phyloP scores from a whole-genome alignment of 495 filamentous ascomycete genomes.

The Hypoxylon crocopeplum region DNA sequence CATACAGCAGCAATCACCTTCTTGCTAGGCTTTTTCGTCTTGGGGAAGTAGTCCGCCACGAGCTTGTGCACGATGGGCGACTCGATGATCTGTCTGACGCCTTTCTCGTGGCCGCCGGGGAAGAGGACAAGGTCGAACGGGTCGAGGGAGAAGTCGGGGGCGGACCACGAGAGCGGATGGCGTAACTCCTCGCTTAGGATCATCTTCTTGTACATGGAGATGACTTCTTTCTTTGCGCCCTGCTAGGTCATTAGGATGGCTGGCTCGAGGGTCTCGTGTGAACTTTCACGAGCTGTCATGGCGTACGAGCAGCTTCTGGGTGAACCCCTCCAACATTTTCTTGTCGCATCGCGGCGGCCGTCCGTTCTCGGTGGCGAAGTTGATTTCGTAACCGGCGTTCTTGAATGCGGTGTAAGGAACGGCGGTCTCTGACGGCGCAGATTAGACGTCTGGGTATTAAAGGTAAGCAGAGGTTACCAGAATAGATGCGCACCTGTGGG shows the following conservation, averaged over 20 bases:
- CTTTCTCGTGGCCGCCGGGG: slow-evolving; percentile 62
- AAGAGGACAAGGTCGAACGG: slow-evolving; percentile 58
- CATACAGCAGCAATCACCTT: slow-evolving; percentile 59
- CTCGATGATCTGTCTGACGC: slow-evolving; percentile 59
- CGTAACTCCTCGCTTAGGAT: slow-evolving; percentile 48
- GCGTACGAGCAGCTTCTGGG: slow-evolving; percentile 59
- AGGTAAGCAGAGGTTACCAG: too few relatives aligned
- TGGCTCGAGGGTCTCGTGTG: background rate
- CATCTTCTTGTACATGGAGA: slow-evolving; percentile 54
- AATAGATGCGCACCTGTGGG: slow-evolving; percentile 59
- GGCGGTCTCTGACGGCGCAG: slow-evolving; percentile 52
- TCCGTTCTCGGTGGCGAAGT: slow-evolving; percentile 60
- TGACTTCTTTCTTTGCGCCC: slow-evolving; percentile 54
- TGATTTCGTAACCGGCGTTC: slow-evolving; percentile 55
- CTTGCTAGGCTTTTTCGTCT: slow-evolving; percentile 52
- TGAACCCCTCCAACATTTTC: slow-evolving; percentile 59
- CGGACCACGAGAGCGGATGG: slow-evolving; percentile 54
- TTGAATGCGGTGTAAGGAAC: slow-evolving; percentile 60
- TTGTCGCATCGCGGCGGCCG: slow-evolving; percentile 57
- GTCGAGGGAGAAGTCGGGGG: slow-evolving; percentile 53
- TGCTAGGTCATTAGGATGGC: slow-evolving; percentile 37
- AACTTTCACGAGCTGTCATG: slow-evolving; percentile 2
- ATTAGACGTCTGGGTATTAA: slow-evolving; percentile 1
- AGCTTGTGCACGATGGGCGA: slow-evolving; percentile 55
- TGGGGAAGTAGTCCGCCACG: slow-evolving; percentile 56